A percentile compares a stretch with the other conserved stretches of the same genome.
These are phyloP conservation scores for Kuraishia molischiana DNA, from an alignment of 805 yeast species.

Conservation along the genomic window DNA sequence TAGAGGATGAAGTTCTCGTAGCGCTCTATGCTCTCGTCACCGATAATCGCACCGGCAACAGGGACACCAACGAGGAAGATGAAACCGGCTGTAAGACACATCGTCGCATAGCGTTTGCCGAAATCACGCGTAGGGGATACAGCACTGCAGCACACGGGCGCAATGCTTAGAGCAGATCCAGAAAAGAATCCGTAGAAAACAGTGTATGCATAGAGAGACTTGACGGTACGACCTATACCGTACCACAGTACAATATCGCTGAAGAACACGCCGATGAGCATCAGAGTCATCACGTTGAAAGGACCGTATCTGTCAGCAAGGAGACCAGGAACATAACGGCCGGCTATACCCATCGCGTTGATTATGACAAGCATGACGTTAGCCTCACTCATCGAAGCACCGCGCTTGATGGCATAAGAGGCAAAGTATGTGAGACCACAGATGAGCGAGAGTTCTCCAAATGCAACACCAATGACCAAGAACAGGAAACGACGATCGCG, in stretches of 20 bases:
- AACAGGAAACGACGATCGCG: conserved; percentile 26
- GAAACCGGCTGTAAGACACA: conserved; percentile 27
- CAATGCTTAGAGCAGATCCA: conserved; percentile 46
- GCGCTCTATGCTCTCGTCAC: conserved; percentile 19
- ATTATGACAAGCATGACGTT: conserved; percentile 32
- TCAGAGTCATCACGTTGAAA: conserved; percentile 27
- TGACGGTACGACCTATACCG: conserved; percentile 40
- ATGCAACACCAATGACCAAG: conserved; percentile 27
- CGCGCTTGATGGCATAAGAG: conserved; percentile 32
- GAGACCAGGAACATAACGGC: conserved; percentile 34
- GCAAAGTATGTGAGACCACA: conserved; percentile 32
- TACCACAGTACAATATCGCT: conserved; percentile 47
- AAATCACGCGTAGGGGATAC: conserved; percentile 50
- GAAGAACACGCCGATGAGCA: conserved; percentile 30
- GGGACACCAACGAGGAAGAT: conserved; percentile 20
- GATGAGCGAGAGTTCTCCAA: conserved; percentile 29
- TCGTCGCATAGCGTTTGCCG: conserved; percentile 60
- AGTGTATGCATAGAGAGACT: conserved; percentile 38
- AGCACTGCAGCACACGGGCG: conserved; percentile 52
- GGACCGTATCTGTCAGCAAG: conserved; percentile 35
- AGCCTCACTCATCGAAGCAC: conserved; percentile 27
- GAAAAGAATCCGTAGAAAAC: conserved; percentile 44
- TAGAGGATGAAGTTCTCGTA: conserved; percentile 29
- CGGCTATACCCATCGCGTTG: conserved; percentile 33
- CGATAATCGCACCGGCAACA: conserved; percentile 23